Conservation (phyloP, 305 asterid species). For the Plantago lanceolata region DNA sequence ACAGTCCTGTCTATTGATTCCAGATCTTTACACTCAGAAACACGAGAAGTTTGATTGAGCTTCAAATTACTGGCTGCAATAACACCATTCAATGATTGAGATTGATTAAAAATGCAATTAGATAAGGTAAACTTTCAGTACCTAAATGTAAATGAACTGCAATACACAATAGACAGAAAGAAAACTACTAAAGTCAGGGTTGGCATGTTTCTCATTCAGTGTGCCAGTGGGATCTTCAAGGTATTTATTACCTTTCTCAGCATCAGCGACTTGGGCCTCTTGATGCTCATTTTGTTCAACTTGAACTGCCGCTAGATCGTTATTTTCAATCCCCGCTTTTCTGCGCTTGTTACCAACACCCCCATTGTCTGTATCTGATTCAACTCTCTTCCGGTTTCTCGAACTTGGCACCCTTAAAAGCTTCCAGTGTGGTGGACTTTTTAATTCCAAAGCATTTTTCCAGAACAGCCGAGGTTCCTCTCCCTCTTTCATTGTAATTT, state of each 20-base stretch:
- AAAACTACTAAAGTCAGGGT: slow-evolving; percentile 5
- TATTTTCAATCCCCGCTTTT: slow-evolving; percentile 39
- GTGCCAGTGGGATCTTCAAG: slow-evolving; percentile 13
- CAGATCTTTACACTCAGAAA: slow-evolving; percentile 30
- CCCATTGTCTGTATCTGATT: slow-evolving; percentile 35
- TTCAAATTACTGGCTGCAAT: not conserved
- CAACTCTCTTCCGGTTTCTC: slow-evolving; percentile 68
- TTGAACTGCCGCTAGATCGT: slow-evolving; percentile 34
- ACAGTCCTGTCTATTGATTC: slow-evolving; percentile 29
- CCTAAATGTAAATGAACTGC: not conserved
- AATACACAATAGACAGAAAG: slow-evolving; percentile 7
- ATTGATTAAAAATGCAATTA: slow-evolving; percentile 27
- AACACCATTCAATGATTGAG: slow-evolving; percentile 24
- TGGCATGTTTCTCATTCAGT: slow-evolving; percentile 15
- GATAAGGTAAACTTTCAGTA: slow-evolving; percentile 27
- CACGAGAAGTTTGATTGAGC: slow-evolving; percentile 23
- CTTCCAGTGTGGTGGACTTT: slow-evolving; percentile 61
- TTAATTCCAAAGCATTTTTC: slow-evolving; percentile 65
- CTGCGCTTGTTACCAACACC: slow-evolving; percentile 54
- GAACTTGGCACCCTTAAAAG: slow-evolving; percentile 40
- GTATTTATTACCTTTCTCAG: slow-evolving; percentile 34
- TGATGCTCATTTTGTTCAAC: slow-evolving; percentile 33
- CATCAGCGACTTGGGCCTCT: slow-evolving; percentile 27
- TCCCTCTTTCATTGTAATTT: slow-evolving; percentile 40
- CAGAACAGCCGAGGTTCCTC: slow-evolving; percentile 69